Evolutionary conservation across 768 basidiomycete genomes (phyloP).

Genomic region (Scleroderma bovista): DNA sequence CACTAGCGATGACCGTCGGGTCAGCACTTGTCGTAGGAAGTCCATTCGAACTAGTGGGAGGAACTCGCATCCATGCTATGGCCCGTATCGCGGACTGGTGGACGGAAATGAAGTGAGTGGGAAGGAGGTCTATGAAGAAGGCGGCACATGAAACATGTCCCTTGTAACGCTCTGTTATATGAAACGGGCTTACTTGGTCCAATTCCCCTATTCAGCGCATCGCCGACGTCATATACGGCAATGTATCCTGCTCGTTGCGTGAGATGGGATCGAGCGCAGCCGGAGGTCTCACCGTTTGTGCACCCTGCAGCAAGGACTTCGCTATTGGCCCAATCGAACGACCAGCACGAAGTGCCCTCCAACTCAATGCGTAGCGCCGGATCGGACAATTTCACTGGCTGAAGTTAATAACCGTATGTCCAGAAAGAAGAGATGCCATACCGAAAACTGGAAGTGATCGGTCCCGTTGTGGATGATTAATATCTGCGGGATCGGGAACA

Average conservation of each 20-base stretch:
- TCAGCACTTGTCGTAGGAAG: slow-evolving; percentile 42
- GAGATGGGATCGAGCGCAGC: neutral
- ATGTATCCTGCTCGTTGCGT: slow-evolving; percentile 40
- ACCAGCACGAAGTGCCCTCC: slow-evolving; percentile 70
- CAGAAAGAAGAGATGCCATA: slow-evolving; percentile 25
- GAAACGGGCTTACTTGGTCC: slow-evolving; percentile 25
- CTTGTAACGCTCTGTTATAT: neutral
- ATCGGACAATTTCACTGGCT: slow-evolving; percentile 49
- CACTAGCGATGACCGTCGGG: slow-evolving; percentile 70
- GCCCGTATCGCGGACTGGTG: slow-evolving; percentile 81
- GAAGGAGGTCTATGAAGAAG: slow-evolving; percentile 40
- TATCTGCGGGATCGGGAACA: slow-evolving; percentile 71
- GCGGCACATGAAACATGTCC: neutral
- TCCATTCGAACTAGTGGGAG: slow-evolving; percentile 48
- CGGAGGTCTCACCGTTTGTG: slow-evolving; percentile 57
- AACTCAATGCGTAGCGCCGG: slow-evolving; percentile 71
- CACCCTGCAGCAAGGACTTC: slow-evolving; percentile 77
- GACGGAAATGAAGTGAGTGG: slow-evolving; percentile 64
- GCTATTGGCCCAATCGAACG: slow-evolving; percentile 88
- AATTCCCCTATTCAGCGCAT: slow-evolving; percentile 32
- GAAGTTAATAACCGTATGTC: neutral
- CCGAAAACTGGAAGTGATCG: slow-evolving; percentile 41
- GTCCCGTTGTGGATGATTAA: slow-evolving; percentile 29
- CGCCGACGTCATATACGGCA: slow-evolving; percentile 51
- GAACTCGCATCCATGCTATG: slow-evolving; percentile 68